A percentile compares a stretch with the other conserved stretches of the same genome.
phyloP scores from a whole-genome alignment of 441 rosid genomes.

The Syzygium malaccense region DNA sequence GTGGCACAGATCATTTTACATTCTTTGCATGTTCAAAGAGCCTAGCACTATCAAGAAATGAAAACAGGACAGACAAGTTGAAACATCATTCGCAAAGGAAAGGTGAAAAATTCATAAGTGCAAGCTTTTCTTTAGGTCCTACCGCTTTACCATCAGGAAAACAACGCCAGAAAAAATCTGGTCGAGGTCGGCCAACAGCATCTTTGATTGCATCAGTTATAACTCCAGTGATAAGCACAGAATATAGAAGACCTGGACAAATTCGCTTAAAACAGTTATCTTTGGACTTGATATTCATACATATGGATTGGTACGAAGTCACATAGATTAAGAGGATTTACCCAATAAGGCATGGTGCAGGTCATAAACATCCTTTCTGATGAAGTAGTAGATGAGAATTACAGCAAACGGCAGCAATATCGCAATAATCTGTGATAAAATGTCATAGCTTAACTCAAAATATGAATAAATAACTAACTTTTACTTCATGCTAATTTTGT shows the following conservation, averaged over 20 bases:
- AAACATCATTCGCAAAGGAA: not conserved
- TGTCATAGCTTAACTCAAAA: not conserved
- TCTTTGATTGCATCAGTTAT: not conserved
- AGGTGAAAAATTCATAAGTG: not conserved
- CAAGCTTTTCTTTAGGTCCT: not conserved
- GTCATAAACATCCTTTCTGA: not conserved
- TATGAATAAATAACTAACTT: not conserved
- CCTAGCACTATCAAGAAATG: not conserved
- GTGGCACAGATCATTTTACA: not conserved
- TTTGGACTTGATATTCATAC: not conserved
- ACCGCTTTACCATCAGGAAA: not conserved
- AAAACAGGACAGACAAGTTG: not conserved
- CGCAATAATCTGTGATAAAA: not conserved
- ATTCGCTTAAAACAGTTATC: not conserved
- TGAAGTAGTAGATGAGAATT: not conserved
- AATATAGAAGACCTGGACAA: not conserved
- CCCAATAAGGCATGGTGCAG: not conserved
- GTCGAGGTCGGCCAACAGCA: not conserved
- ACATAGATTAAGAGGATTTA: not conserved
- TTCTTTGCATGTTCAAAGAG: not conserved
- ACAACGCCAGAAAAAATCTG: conserved; percentile 2
- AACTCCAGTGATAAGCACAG: not conserved
- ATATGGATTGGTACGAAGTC: not conserved
- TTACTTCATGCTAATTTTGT: not conserved
- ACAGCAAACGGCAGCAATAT: not conserved